Base-by-base conservation (phyloP, 495 filamentous ascomycete genomes). In the Clohesyomyces aquaticus region DNA sequence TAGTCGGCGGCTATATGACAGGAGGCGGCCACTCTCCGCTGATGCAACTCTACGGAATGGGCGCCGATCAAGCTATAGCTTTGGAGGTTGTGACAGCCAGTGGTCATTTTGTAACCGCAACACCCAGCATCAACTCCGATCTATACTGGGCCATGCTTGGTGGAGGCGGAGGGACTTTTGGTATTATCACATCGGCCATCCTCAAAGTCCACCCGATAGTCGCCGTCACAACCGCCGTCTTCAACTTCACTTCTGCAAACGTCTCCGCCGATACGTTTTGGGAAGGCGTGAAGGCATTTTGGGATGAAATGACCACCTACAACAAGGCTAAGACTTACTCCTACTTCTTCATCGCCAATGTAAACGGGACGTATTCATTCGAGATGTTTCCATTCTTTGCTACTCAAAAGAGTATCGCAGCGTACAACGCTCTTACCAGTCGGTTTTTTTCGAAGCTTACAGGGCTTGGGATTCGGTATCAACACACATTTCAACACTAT, bases 91-190 rank as follows among this genome's bases (percentile, higher is more conserved):
- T 68, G n/a, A 63, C 61, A 3, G 56, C 66, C 0, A 32, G 27
- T 18, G 66, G 66, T 11, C 49, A 41, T 18, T 66, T 61, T 43
- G 18, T 56, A 3, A 66, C 63, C 3, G 57, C 38, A 19, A 61
- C 45, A 9, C 51, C 27, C 12, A 3, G 9, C 3, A 14, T 42
- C 22, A 63, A 70, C 53, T 18, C 42, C 23, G 69, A 71, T 42
- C 48, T 71, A 1, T 71, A 60, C 61, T 71, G 61, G 61, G 69
- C 69, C 8, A 18, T 71, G 3, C 51, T 46, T 25, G 69, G 69
- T 25, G 69, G 69, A 11, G 69, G 69, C 16, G 69, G 69, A 14
- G 57, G 61, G n/a, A 71, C 69, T 14, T 71, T 60, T 48, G 69
- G 56, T 21, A 42, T 63, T 35, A 18, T 67, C 45, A 57, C 54